Evolutionary conservation across 371 early-diverging fungal genomes (phyloP), one percentile per base, ranked within the genome.

Genomic region (Saksenaea vasiformis): DNA sequence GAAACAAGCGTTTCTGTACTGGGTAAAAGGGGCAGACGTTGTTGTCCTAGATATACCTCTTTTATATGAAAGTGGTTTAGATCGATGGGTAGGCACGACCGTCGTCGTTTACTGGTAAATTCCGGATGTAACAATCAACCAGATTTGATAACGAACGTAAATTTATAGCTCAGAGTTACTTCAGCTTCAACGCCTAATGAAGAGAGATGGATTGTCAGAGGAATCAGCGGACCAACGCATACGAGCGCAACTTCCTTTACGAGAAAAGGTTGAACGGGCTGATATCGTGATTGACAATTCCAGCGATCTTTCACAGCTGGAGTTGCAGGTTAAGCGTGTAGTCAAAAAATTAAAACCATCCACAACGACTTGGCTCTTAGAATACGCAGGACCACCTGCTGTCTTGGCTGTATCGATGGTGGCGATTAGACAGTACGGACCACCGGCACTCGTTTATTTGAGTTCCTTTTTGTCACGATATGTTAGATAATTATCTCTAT

Each of bases 41-140:
- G 91, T 93, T n/a, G 83, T 98, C 1, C 77, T 97, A 24, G 98
- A 98, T 73, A 93, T 93, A 1, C 98, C 98, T 15, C 76, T 98
- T 54, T 79, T 98, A 61, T 88, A 93, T 62, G 98, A 98, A 67
- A 84, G 88, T 28, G 87, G 90, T 9, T 68, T 97, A 63, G 84
- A 93, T 71, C 72, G 80, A 44, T 87, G 88, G 58, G 88, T 95
- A 55, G 84, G 85, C 35, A 70, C 77, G 0, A 88, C 86, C 4
- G 82, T 92, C 11, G 96, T 98, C 3, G 92, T 97, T 0, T 94
- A 87, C 64, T 90, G 91, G 91, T 91, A 80, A 63, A 75, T 31
- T 17, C 19, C 11, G 5, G 19, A 22, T 10, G 7, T n/a, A 44
- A 19, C 24, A 10, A 22, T 22, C 22, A n/a, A 22, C 19, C 35